Conservation (phyloP, 768 basidiomycete genomes). For the Amylocystis lapponica region DNA sequence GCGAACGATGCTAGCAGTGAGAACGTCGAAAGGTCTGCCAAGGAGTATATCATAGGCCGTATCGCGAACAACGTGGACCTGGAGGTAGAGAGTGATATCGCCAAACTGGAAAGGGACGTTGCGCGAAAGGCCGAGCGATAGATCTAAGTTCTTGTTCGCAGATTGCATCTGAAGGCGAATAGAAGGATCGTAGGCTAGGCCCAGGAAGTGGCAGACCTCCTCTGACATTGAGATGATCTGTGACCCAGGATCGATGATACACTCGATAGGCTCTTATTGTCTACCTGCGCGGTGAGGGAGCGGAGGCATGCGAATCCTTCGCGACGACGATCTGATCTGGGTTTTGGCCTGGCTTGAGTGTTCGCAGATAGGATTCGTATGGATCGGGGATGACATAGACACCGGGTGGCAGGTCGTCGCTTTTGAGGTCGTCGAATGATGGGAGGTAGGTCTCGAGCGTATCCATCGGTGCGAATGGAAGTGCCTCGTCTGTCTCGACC, state of each 20-base stretch:
- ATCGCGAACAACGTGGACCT: conserved; percentile 2
- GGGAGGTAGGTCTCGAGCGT: too few species aligned
- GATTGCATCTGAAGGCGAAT: conserved; percentile 10
- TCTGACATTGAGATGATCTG: conserved; percentile 21
- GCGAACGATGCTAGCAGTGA: conserved; percentile 4
- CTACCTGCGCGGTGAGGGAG: conserved; percentile 8
- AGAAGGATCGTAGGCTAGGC: conserved; percentile 9
- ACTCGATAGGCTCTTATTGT: conserved; percentile 5
- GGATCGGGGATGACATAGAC: conserved; percentile 8
- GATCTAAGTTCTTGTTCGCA: conserved; percentile 7
- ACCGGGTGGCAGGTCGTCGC: conserved; percentile 8
- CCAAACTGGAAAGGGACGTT: conserved; percentile 1
- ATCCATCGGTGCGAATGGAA: too few species aligned
- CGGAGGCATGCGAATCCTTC: conserved; percentile 10
- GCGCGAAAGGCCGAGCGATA: conserved; percentile 7
- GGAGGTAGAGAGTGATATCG: conserved; percentile 2
- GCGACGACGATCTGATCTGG: conserved; percentile 5
- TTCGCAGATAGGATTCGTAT: conserved; percentile 6
- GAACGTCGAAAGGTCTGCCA: conserved; percentile 4
- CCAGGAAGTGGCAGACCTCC: conserved; percentile 7
- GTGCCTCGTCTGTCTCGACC: too few species aligned
- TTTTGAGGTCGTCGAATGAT: too few species aligned
- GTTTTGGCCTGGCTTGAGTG: neutral
- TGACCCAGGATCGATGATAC: conserved; percentile 18
- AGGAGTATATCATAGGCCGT: conserved; percentile 6